A percentile compares a stretch with the other conserved stretches of the same genome.
Evolutionary conservation across 192 early-diverging fungal species (phyloP).

Genomic region (Podila epigama): DNA sequence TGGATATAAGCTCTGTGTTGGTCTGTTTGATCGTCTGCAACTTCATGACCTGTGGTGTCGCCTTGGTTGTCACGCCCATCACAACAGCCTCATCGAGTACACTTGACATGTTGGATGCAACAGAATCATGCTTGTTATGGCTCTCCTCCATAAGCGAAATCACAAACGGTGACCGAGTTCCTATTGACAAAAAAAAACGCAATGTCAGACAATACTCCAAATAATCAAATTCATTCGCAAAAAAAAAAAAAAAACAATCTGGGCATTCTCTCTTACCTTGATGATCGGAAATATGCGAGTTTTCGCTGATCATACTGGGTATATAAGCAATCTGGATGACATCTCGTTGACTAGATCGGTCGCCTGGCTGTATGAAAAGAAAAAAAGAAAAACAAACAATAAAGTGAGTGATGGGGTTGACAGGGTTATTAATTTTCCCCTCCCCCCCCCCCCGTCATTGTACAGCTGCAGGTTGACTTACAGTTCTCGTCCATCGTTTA

Average conservation of each 20-base stretch:
- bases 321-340: slow-evolving; percentile 49
- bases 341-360: slow-evolving; percentile 7
- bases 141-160: slow-evolving; percentile 9
- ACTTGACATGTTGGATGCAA: slow-evolving; percentile 17
- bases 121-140: slow-evolving; percentile 32
- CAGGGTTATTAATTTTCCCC: neutral
- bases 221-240: too few relatives aligned
- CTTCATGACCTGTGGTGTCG: slow-evolving; percentile 47
- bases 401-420: neutral
- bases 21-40: slow-evolving; percentile 30
- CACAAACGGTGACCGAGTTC: slow-evolving; percentile 4
- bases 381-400: neutral
- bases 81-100: slow-evolving; percentile 44
- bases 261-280: too few relatives aligned
- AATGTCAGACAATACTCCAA: too few relatives aligned
- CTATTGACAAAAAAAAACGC: neutral
- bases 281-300: slow-evolving; percentile 9
- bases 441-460: too few relatives aligned
- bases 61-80: slow-evolving; percentile 41
- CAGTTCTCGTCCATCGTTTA: slow-evolving; percentile 23
- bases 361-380: neutral
- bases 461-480: slow-evolving; percentile 10
- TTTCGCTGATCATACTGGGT: slow-evolving; percentile 44
- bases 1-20: slow-evolving; percentile 34
- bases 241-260: too few relatives aligned